Percentiles rank a stretch among this genome's conserved stretches.
Evolutionary conservation across 768 basidiomycete genomes (phyloP).

Genomic region (Tulasnella sp.): DNA sequence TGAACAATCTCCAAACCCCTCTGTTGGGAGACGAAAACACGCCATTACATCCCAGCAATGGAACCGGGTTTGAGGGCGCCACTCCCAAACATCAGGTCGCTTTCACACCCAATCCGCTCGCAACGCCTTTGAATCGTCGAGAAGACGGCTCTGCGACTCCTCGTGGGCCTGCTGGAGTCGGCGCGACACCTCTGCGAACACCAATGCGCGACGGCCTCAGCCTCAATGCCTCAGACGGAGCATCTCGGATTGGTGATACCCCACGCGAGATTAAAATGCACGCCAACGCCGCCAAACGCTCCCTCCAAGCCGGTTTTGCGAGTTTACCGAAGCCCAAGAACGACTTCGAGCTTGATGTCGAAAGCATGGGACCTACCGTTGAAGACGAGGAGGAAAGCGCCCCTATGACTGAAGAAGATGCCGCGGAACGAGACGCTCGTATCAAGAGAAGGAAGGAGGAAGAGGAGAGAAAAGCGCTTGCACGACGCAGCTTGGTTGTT

Average conservation of each 20-base stretch:
- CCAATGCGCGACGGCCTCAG: constrained; percentile 89
- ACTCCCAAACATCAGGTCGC: constrained; percentile 90
- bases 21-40: constrained; percentile 98
- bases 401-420: constrained; percentile 74
- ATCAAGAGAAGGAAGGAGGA: constrained; percentile 67
- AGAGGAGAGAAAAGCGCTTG: constrained; percentile 78
- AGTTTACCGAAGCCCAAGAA: constrained; percentile 91
- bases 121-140: constrained; percentile 68
- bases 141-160: constrained; percentile 51
- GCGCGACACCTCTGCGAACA: constrained; percentile 87
- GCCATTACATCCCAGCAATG: constrained; percentile 81
- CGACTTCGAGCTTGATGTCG: constrained; percentile 79
- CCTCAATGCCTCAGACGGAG: constrained; percentile 76
- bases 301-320: constrained; percentile 79
- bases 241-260: constrained; percentile 61
- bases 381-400: constrained; percentile 53
- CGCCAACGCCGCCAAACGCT: constrained; percentile 66
- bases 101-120: constrained; percentile 95
- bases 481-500: constrained; percentile 78
- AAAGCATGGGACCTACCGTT: constrained; percentile 82
- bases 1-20: constrained; percentile 91
- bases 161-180: constrained; percentile 45
- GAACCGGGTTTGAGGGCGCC: constrained; percentile 92
- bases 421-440: constrained; percentile 85
- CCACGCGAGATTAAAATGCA: constrained; percentile 76